Evolutionary conservation across 2,329 filamentous ascomycete genomes (phyloP), one percentile per base, ranked within the genome.

Genomic region (Colletotrichum sp.): DNA sequence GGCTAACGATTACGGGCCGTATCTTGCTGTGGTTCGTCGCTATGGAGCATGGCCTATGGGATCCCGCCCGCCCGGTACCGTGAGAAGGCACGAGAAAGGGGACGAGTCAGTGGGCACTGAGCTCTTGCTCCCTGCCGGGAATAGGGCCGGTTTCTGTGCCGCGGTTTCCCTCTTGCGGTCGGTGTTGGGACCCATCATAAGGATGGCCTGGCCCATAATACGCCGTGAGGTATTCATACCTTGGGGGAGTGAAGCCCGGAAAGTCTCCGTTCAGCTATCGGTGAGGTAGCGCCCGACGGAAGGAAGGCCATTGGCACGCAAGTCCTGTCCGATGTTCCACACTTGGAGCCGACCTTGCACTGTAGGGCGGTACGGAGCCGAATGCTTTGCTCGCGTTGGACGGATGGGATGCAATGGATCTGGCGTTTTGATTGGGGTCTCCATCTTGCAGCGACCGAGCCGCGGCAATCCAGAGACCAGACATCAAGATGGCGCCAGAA

Each of bases 1-100:
- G 68, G 57, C 68, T 71, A 71, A 73, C 33, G 62, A 71, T 73
- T 73, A 71, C 71, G 71, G 71, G 38, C 71, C 62, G 68, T 73
- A 62, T 73, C 57, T 66, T 66, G 68, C 43, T 66, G 34, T 62
- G 68, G 54, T 71, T 69, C 68, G 34, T 71, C 38, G 59, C 33
- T 47, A 36, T 69, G 58, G 62, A 16, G 13, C 51, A 29, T 57
- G 57, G 54, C 18, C 55, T 62, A 59, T 65, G 54, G 38, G 31
- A 64, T 61, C 36, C 51, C 59, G 36, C 24, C 31, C 38, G 67
- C 71, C 67, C 71, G 67, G 61, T 65, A 66, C 54, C 54, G 43
- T 47, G 67, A 73, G 68, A 58, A 71, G 47, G 59, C 38, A 55
- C 43, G 71, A 58, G 63, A 63, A 63, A 47, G 21, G 68, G 54